phyloP scores from a whole-genome alignment of 495 filamentous ascomycete species.

The Extremus antarcticus region DNA sequence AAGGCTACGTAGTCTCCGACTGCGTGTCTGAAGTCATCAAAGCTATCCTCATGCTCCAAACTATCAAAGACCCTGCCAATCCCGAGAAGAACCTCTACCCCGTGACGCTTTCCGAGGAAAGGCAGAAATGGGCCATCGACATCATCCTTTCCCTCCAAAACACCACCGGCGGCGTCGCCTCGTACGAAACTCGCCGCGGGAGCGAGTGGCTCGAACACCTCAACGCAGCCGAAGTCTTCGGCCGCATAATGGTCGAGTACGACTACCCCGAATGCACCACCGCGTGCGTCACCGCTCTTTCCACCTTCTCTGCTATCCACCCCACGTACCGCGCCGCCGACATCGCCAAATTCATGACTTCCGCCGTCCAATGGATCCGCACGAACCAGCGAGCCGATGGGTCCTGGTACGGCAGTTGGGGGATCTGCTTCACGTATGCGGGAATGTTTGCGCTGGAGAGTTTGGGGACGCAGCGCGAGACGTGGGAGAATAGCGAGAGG shows the following conservation, averaged over 20 bases:
- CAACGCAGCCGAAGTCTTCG: slow-evolving; percentile 95
- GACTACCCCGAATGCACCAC: slow-evolving; percentile 97
- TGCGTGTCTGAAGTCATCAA: slow-evolving; percentile 88
- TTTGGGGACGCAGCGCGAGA: slow-evolving; percentile 70
- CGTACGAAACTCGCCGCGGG: slow-evolving; percentile 75
- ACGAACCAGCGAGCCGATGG: slow-evolving; percentile 68
- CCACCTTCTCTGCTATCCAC: slow-evolving; percentile 68
- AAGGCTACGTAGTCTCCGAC: slow-evolving; percentile 92
- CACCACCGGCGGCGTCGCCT: slow-evolving; percentile 72
- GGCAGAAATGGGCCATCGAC: slow-evolving; percentile 79
- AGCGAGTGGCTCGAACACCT: slow-evolving; percentile 68
- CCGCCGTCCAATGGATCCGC: slow-evolving; percentile 73
- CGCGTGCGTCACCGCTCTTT: slow-evolving; percentile 80
- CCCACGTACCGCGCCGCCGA: slow-evolving; percentile 68
- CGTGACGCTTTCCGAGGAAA: slow-evolving; percentile 55
- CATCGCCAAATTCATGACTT: slow-evolving; percentile 56
- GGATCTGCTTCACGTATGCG: slow-evolving; percentile 95
- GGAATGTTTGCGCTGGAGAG: slow-evolving; percentile 90
- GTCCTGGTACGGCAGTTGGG: slow-evolving; percentile 95
- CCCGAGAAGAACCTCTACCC: slow-evolving; percentile 42
- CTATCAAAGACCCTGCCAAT: slow-evolving; percentile 41
- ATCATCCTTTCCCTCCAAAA: slow-evolving; percentile 91
- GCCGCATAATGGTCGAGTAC: slow-evolving; percentile 94
- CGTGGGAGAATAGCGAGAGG: slow-evolving; percentile 57
- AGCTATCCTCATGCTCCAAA: slow-evolving; percentile 74